Evolutionary conservation across 73 alveolate species (phyloP).

Genomic region (Blepharisma japonicum): DNA sequence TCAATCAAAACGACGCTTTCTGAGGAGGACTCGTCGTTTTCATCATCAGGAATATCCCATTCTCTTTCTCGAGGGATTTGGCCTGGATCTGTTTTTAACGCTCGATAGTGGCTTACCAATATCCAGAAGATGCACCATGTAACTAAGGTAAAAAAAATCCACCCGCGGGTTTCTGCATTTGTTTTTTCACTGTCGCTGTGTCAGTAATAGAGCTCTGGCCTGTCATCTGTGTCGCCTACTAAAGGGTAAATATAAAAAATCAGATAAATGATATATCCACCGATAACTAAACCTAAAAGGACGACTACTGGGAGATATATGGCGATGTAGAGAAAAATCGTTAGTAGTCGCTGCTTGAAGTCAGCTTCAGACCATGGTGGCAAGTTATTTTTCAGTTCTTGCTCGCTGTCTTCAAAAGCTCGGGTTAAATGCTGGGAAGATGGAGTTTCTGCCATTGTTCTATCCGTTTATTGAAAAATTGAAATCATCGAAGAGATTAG

Average conservation of each 20-base stretch:
- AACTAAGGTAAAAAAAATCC: neutral
- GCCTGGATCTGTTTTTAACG: slow-evolving; percentile 49
- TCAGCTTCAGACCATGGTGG: slow-evolving; percentile 21
- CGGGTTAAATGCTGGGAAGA: too few relatives aligned
- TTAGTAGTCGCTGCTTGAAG: neutral
- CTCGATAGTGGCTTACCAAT: neutral
- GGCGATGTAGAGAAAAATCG: neutral
- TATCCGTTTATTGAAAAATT: too few relatives aligned
- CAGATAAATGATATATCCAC: neutral
- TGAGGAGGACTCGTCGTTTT: slow-evolving; percentile 15
- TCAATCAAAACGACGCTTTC: slow-evolving; percentile 26
- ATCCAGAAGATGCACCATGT: neutral
- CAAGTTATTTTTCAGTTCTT: slow-evolving; percentile 26
- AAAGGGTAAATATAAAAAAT: neutral
- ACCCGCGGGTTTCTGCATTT: neutral
- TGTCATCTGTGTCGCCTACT: neutral
- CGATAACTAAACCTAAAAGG: neutral
- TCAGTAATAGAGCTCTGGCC: slow-evolving; percentile 6
- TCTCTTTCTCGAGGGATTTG: slow-evolving; percentile 39
- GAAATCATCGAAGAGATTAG: too few relatives aligned
- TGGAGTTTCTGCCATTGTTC: too few relatives aligned
- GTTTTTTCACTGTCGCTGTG: neutral
- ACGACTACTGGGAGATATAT: neutral
- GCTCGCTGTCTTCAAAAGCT: slow-evolving; percentile 9
- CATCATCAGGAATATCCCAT: slow-evolving; percentile 44